phyloP scores from a whole-genome alignment of 129 eudicot species.

The Pittosporum tobira region DNA sequence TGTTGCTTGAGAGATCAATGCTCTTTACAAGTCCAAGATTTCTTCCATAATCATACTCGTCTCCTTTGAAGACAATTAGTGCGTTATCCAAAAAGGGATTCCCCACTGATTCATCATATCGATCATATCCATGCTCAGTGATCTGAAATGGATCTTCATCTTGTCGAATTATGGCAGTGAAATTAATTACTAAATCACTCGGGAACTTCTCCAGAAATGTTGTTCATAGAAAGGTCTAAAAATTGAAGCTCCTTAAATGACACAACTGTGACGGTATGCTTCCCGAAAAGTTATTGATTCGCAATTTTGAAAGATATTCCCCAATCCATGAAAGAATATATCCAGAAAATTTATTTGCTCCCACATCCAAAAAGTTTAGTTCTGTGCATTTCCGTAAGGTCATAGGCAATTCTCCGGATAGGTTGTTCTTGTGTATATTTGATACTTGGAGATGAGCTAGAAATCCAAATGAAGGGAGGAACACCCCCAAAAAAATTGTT shows the following conservation, averaged over 20 bases:
- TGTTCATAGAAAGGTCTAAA: slow-evolving; percentile 26
- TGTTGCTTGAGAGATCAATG: too few relatives aligned
- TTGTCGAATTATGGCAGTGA: slow-evolving; percentile 21
- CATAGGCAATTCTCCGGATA: slow-evolving; percentile 22
- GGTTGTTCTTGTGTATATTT: slow-evolving; percentile 10
- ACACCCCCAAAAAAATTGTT: slow-evolving; percentile 21
- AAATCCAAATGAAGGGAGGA: slow-evolving; percentile 22
- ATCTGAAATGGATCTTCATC: too few relatives aligned
- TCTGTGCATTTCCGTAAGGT: slow-evolving; percentile 17
- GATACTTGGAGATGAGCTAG: slow-evolving; percentile 1
- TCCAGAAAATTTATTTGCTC: slow-evolving; percentile 19
- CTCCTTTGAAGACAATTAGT: not conserved
- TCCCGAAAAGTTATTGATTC: slow-evolving; percentile 21
- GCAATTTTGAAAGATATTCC: not conserved
- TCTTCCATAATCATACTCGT: not conserved
- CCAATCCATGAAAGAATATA: slow-evolving; percentile 29
- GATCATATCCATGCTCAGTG: not conserved
- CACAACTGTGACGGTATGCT: too few relatives aligned
- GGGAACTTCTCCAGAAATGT: slow-evolving; percentile 20
- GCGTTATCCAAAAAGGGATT: not conserved
- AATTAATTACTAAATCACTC: too few relatives aligned
- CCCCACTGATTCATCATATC: not conserved
- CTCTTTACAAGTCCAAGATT: too few relatives aligned
- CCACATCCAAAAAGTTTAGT: slow-evolving; percentile 17
- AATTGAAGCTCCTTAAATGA: too few relatives aligned